A percentile compares a stretch with the other conserved stretches of the same genome.
phyloP scores from a whole-genome alignment of 192 early-diverging fungal species.

The Coemansia sp. region DNA sequence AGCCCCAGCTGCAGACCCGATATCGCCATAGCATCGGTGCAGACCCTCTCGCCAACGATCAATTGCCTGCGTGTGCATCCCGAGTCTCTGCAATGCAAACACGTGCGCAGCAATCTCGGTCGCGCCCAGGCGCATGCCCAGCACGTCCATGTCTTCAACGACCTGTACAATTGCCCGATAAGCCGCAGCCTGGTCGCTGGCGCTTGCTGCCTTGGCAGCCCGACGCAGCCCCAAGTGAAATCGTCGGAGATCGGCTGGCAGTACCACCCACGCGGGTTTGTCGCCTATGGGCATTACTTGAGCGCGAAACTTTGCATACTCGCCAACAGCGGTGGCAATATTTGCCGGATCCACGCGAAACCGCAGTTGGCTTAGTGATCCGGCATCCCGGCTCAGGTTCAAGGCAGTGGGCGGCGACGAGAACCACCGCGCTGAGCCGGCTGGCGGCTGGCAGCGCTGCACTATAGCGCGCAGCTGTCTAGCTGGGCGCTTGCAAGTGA shows the following conservation, averaged over 20 bases:
- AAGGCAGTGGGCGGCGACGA: too few species aligned
- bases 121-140: slow-evolving; percentile 31
- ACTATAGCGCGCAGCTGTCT: background rate
- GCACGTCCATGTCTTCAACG: slow-evolving; percentile 28
- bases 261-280: background rate
- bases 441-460: background rate
- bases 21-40: background rate
- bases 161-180: slow-evolving; percentile 5
- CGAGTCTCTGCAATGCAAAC: slow-evolving; percentile 9
- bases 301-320: slow-evolving; percentile 7
- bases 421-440: too few species aligned
- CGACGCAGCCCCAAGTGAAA: slow-evolving; percentile 27
- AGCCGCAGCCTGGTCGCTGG: background rate
- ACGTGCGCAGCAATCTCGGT: slow-evolving; percentile 27
- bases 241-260: slow-evolving; percentile 16
- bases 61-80: slow-evolving; percentile 7
- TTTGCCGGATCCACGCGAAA: too few species aligned
- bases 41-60: slow-evolving; percentile 16
- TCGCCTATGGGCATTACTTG: background rate
- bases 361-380: too few species aligned
- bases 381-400: too few species aligned
- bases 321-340: background rate
- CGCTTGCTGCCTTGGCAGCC: background rate
- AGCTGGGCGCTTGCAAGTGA: background rate
- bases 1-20: background rate